Evolutionary conservation across 495 filamentous ascomycete species (phyloP).

Genomic region (Podospora pseudoanserina): DNA sequence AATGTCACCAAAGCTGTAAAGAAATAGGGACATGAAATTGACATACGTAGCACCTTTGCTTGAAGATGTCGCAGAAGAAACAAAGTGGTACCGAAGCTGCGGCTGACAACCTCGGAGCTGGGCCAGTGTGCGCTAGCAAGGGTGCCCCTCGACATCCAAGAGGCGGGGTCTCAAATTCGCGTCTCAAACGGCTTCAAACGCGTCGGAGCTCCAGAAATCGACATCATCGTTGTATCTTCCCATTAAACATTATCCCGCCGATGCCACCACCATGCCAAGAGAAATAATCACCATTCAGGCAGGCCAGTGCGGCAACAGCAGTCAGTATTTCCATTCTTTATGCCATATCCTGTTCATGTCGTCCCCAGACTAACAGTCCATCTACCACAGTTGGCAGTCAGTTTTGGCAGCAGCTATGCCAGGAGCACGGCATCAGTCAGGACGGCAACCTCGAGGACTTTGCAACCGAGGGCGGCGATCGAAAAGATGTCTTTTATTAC

Average conservation of each 20-base stretch:
- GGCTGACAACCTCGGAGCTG: background rate
- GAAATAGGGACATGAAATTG: too few species aligned
- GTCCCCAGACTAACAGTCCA: background rate
- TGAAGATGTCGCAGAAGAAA: background rate
- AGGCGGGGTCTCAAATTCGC: constrained; percentile 20
- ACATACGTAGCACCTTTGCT: too few species aligned
- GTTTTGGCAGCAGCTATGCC: constrained; percentile 97
- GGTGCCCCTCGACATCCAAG: background rate
- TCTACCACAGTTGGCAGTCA: constrained; percentile 71
- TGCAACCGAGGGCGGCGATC: constrained; percentile 92
- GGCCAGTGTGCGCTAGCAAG: constrained; percentile 5
- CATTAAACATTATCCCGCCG: constrained; percentile 5
- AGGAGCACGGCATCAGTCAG: constrained; percentile 95
- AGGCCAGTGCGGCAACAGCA: constrained; percentile 98
- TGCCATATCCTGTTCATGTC: background rate
- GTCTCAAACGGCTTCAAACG: constrained; percentile 19
- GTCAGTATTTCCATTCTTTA: constrained; percentile 51
- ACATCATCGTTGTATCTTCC: constrained; percentile 5
- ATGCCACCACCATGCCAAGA: constrained; percentile 51
- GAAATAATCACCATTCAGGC: constrained; percentile 99
- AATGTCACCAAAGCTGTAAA: too few species aligned
- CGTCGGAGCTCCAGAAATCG: constrained; percentile 11
- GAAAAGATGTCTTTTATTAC: constrained; percentile 99
- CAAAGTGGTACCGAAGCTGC: background rate
- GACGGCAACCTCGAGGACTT: constrained; percentile 95